A percentile compares a stretch with the other conserved stretches of the same genome.
Conservation (phyloP, 352 stramenopile genomes). For the Globisporangium emineosum region DNA sequence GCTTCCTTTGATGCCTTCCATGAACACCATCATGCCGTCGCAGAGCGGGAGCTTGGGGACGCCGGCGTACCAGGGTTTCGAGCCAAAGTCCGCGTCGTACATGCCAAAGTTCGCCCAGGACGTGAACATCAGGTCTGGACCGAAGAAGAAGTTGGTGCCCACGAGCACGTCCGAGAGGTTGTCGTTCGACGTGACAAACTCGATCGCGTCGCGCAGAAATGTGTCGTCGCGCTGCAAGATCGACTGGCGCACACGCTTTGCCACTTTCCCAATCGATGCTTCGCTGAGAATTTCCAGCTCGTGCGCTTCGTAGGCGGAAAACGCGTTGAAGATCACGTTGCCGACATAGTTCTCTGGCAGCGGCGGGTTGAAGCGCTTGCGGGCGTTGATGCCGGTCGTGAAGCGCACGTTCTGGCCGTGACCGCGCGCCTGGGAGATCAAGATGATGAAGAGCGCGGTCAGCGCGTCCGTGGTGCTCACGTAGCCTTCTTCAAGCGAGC, state of each 20-base stretch:
- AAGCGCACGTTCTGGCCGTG: constrained; percentile 41
- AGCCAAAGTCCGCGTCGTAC: constrained; percentile 56
- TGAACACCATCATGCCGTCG: constrained; percentile 46
- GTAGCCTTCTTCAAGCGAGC: constrained; percentile 19
- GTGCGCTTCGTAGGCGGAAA: constrained; percentile 31
- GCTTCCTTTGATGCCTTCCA: constrained; percentile 33
- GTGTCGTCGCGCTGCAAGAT: constrained; percentile 35
- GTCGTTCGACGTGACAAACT: constrained; percentile 36
- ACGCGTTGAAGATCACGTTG: constrained; percentile 55
- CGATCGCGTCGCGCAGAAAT: constrained; percentile 47
- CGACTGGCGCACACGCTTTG: constrained; percentile 38
- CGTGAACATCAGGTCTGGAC: constrained; percentile 56
- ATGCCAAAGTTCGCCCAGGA: constrained; percentile 56
- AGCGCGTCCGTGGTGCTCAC: constrained; percentile 52
- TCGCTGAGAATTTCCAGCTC: constrained; percentile 24
- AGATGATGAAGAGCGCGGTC: constrained; percentile 44
- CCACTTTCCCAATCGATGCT: constrained; percentile 21
- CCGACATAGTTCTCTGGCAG: constrained; percentile 40
- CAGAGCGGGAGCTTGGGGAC: constrained; percentile 28
- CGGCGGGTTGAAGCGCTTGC: constrained; percentile 38
- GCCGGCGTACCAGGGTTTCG: constrained; percentile 35
- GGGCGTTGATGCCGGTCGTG: constrained; percentile 49
- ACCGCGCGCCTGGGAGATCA: constrained; percentile 44
- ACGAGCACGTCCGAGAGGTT: constrained; percentile 34
- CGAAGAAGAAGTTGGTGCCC: constrained; percentile 45